These are phyloP conservation scores for Ogataea dorogensis DNA, from an alignment of 805 yeast species.

Conservation along the genomic window DNA sequence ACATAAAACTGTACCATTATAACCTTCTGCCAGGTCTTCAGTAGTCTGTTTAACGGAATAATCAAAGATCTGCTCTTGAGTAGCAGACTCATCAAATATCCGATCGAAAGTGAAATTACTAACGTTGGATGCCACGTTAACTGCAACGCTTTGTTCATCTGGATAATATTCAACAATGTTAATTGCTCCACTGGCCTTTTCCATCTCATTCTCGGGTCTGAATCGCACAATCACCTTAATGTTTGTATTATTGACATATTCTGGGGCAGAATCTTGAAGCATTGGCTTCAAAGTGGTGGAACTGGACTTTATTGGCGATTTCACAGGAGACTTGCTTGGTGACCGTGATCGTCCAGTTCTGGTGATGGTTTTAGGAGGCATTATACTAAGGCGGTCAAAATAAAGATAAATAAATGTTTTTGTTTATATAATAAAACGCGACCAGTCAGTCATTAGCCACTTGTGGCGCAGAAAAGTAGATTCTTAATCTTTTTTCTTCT, in stretches of 20 bases:
- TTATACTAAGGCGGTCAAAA: conserved; percentile 2
- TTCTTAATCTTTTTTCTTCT: conserved; percentile 1
- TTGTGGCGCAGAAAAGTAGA: conserved; percentile 10
- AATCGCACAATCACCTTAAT: conserved; percentile 73
- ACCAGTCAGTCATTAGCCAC: conserved; percentile 4
- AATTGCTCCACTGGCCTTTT: conserved; percentile 10
- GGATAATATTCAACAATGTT: conserved; percentile 15
- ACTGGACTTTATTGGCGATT: too few relatives aligned
- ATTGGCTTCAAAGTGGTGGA: conserved; percentile 1
- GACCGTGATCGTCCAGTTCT: conserved; percentile 16
- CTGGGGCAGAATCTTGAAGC: conserved; percentile 4
- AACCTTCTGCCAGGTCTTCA: conserved; percentile 67
- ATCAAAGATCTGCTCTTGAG: conserved; percentile 59
- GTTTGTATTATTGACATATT: conserved; percentile 31
- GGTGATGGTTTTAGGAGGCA: conserved; percentile 8
- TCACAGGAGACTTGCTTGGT: conserved; percentile 10
- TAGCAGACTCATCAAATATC: conserved; percentile 50
- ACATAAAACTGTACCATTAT: conserved; percentile 36
- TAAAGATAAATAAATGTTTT: conserved; percentile 10
- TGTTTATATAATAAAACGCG: conserved; percentile 12
- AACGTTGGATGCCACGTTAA: conserved; percentile 13
- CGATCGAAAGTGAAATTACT: conserved; percentile 58
- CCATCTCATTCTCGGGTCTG: conserved; percentile 49
- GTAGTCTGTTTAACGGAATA: conserved; percentile 61
- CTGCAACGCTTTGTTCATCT: conserved; percentile 16